Evolutionary conservation across 768 basidiomycete species (phyloP), one percentile per base, ranked within the genome.

Genomic region (Tricholoma sp.): DNA sequence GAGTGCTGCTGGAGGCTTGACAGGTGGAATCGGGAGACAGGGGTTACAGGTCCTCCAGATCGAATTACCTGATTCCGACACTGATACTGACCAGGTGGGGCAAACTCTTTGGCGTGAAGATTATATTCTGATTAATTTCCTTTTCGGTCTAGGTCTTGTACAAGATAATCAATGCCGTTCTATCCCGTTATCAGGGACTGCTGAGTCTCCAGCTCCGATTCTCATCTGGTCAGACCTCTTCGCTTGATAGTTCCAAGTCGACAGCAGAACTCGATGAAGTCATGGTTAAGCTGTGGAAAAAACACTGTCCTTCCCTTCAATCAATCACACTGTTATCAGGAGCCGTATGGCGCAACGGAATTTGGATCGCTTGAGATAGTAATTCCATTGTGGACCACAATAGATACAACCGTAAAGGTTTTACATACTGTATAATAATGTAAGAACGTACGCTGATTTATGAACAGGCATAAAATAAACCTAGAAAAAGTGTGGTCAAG

Each of bases 151-250:
- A 77, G 74, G 64, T 69, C 19, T 55, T 79, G 3, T 77, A 77
- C 61, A 77, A 75, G 58, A 72, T 71, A 35, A 66, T 78, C 1
- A 70, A 74, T 35, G 57, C 70, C 12, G 70, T 76, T 1, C 60
- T 80, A 9, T 70, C 76, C 10, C 72, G 76, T 46, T 79, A 76
- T 59, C 63, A 67, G 43, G 61, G 67, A 7, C 72, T 79, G n/a
- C 64, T 67, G 3, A 62, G 61, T 8, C 64, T 79, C 12, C 57
- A 55, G 10, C 62, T 76, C 51, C 62, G 59, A 11, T 63, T 63
- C 31, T 21, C 55, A 32, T 58, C 57, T 37, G 59, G 57, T 19
- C 22, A 29, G 21, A 43, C 18, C 39, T 18, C 16, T 45, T 55
- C 41, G 27, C n/a, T 29, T 41, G 35, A 53, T 27, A 29, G 41